Evolutionary conservation across 2,329 filamentous ascomycete genomes (phyloP), one percentile per base, ranked within the genome.

Genomic region (Scedosporium apiospermum): DNA sequence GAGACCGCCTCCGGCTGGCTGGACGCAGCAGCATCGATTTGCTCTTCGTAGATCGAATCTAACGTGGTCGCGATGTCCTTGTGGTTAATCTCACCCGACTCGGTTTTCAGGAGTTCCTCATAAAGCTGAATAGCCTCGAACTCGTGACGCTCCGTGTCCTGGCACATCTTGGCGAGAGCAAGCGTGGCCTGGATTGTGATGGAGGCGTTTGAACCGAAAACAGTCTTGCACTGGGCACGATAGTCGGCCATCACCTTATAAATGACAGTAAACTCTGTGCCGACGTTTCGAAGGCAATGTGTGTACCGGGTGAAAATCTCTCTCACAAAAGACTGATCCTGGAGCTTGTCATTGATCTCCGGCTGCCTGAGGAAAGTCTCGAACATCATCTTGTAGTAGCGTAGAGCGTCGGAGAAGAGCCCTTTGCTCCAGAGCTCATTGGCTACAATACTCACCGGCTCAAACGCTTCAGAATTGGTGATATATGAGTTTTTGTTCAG

Each of bases 341-440:
- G 68, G 27, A 77, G 70, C 63, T 71, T 71, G 21, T 70, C 65
- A 57, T 64, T 71, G 18, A 71, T 61, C 63, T 74, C 72, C 10
- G 71, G 69, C 14, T 70, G 65, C 60, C 70, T 66, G n/a, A 76
- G 65, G 64, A 73, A 74, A 7, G 73, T 75, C n/a, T 66, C 68
- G 67, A 75, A 75, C 5, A 77, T 64, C 21, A 73, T 67, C 61
- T 64, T 68, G 65, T 70, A 76, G 64, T 72, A 71, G 0, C 67
- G 64, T 27, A 75, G 61, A 1, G 75, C 73, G 38, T 77, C 75
- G 1, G 71, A 68, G 65, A 74, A 73, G 7, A 69, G 71, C 12
- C 68, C 74, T 63, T 74, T 74, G 61, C 67, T 72, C 69, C 70
- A 76, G 2, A 75, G 68, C 63, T 76, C 74, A 2, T 69, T 72